Base-by-base conservation (phyloP, 495 filamentous ascomycete genomes). In the Neurospora africana region DNA sequence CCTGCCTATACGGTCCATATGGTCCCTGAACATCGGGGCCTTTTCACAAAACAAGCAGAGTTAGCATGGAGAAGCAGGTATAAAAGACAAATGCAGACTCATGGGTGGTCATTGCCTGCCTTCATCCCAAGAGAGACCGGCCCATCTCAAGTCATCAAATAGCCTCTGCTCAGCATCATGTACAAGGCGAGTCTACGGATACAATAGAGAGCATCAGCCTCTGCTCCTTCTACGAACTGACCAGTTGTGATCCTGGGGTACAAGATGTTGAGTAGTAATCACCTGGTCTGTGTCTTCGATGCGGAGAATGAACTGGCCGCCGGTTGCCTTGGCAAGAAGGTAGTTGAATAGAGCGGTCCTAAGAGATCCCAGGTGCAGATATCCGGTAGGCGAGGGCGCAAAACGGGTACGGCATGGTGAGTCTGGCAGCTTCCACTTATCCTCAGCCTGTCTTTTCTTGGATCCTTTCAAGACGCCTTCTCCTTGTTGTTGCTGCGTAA, bases 201-300 rank as follows among this genome's bases (percentile, higher is more conserved):
- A 23, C 38, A 9, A 40, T 69, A 15, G 72, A 33, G 35, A 58
- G 44, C 30, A 72, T 79, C 47, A 76, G 73, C 67, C 73, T 47
- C 8, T 58, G 68, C 41, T 71, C 69, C 37, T 21, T 65, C 17
- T 39, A 19, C 5, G 72, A 3, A 33, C 2, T 17, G 21, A 27
- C 47, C 11, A 27, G 5, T 1, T 58, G 47, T 58, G 47, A 58
- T 58, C 47, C 47, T 58, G 47, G 47, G 11, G 47, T 58, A 13
- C 47, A 58, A 27, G 11, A 8, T 21, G 2, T 8, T 35, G 23
- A 65, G 53, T 61, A 65, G 44, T 61, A 43, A 76, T 78, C 77
- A 97, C 94, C 87, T 92, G 90, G 83, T 99, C 95, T 41, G 95
- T 99, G 78, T 99, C 95, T 84, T 99, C 95, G 74, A 99, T 88